phyloP scores from a whole-genome alignment of 495 filamentous ascomycete genomes.

The Evernia prunastri region DNA sequence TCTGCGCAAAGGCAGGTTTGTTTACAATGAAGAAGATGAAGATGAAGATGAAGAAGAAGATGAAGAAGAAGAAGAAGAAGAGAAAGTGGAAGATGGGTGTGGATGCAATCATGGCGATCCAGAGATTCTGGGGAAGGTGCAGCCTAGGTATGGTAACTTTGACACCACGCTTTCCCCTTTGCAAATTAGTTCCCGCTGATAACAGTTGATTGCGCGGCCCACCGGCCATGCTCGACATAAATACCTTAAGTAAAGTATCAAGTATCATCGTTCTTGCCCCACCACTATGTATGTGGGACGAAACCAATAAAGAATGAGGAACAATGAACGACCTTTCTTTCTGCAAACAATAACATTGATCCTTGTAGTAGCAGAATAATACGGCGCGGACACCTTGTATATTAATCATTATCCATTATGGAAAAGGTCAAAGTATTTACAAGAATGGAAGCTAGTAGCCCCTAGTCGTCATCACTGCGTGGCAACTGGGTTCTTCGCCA shows the following conservation, averaged over 20 bases:
- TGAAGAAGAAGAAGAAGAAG: neutral
- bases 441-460: neutral
- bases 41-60: neutral
- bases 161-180: neutral
- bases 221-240: neutral
- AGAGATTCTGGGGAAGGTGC: neutral
- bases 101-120: neutral
- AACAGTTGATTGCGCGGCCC: conserved; percentile 2
- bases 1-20: neutral
- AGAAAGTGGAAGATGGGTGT: neutral
- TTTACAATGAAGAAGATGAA: conserved; percentile 1
- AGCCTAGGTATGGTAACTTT: conserved; percentile 2
- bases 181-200: conserved; percentile 1
- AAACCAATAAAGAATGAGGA: too few relatives aligned
- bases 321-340: neutral
- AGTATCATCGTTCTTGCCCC: neutral
- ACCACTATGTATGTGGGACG: too few relatives aligned
- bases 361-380: too few relatives aligned
- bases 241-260: too few relatives aligned
- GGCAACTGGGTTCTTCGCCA: conserved; percentile 21
- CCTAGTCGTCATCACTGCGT: neutral
- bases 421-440: neutral
- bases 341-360: too few relatives aligned
- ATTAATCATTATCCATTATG: too few relatives aligned
- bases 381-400: too few relatives aligned